Conservation (phyloP, 139 green algal species). For the Tetratostichococcus sp. region DNA sequence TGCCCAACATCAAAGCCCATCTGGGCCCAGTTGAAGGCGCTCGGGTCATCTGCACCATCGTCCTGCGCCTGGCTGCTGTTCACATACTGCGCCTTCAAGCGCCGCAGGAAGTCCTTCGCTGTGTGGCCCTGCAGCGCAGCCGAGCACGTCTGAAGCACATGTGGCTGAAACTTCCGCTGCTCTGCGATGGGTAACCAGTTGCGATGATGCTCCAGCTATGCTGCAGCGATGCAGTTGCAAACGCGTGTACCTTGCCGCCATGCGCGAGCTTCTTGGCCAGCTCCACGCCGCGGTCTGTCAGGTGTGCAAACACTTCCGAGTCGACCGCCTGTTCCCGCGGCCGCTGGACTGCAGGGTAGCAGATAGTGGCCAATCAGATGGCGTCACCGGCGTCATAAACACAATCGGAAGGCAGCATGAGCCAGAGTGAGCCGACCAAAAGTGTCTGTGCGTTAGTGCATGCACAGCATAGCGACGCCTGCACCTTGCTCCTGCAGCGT, state of each 20-base stretch:
- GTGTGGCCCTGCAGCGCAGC: constrained; percentile 17
- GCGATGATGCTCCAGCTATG: not conserved
- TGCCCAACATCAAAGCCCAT: constrained; percentile 21
- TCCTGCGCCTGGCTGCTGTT: constrained; percentile 21
- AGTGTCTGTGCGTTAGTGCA: too few relatives aligned
- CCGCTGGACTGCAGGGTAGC: constrained; percentile 27
- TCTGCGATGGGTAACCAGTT: not conserved
- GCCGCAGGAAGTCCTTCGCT: constrained; percentile 26
- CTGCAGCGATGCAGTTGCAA: not conserved
- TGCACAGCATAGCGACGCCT: too few relatives aligned
- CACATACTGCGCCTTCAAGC: constrained; percentile 27
- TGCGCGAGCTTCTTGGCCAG: constrained; percentile 21
- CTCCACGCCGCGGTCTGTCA: constrained; percentile 35
- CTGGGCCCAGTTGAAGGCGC: constrained; percentile 53
- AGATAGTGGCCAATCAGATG: too few relatives aligned
- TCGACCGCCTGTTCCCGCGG: constrained; percentile 55
- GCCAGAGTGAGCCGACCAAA: too few relatives aligned
- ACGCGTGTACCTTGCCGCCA: constrained; percentile 7
- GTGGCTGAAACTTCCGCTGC: not conserved
- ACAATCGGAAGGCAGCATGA: too few relatives aligned
- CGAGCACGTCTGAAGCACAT: not conserved
- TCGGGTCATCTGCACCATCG: constrained; percentile 20
- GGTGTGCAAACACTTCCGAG: constrained; percentile 44
- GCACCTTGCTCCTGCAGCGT: constrained; percentile 10
- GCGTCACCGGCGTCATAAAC: too few relatives aligned